phyloP scores from a whole-genome alignment of 768 basidiomycete genomes.

The Pleurotus tuber-regium region DNA sequence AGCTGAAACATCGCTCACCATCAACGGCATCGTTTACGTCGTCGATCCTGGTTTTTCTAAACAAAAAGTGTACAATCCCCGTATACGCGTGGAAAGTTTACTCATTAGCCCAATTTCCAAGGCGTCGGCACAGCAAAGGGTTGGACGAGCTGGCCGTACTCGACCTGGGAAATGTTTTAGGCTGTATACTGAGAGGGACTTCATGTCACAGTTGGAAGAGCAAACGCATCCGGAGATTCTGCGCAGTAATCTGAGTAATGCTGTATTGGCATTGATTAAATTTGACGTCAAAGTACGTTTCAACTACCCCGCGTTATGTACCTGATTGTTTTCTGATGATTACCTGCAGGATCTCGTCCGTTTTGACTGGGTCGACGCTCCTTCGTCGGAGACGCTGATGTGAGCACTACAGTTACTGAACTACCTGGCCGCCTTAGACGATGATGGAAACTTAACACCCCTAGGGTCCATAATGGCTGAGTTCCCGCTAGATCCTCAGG shows the following conservation, averaged over 20 bases:
- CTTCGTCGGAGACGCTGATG: conserved; percentile 95
- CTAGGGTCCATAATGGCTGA: conserved; percentile 93
- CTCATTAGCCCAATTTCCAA: conserved; percentile 94
- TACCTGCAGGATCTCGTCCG: conserved; percentile 65
- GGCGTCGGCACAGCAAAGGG: conserved; percentile 91
- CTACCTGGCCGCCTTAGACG: conserved; percentile 86
- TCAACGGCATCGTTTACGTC: conserved; percentile 77
- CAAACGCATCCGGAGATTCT: conserved; percentile 97
- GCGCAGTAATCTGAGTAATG: conserved; percentile 87
- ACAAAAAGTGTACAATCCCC: conserved; percentile 96
- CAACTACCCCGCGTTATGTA: not conserved
- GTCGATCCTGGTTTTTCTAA: conserved; percentile 73
- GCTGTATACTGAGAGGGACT: conserved; percentile 94
- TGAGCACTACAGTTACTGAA: conserved; percentile 91
- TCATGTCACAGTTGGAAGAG: conserved; percentile 91
- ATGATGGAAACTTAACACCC: conserved; percentile 85
- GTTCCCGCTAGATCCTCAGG: conserved; percentile 97
- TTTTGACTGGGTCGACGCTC: conserved; percentile 89
- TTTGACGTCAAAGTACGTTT: conserved; percentile 84
- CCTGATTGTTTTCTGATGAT: not conserved
- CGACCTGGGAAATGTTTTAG: conserved; percentile 96
- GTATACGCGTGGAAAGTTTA: conserved; percentile 91
- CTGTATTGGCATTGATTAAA: conserved; percentile 90
- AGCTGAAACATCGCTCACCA: conserved; percentile 94
- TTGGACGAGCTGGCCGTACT: conserved; percentile 94